Conservation (phyloP, 1,284 basidiomycete genomes). For the Sanghuangporus weigelae region DNA sequence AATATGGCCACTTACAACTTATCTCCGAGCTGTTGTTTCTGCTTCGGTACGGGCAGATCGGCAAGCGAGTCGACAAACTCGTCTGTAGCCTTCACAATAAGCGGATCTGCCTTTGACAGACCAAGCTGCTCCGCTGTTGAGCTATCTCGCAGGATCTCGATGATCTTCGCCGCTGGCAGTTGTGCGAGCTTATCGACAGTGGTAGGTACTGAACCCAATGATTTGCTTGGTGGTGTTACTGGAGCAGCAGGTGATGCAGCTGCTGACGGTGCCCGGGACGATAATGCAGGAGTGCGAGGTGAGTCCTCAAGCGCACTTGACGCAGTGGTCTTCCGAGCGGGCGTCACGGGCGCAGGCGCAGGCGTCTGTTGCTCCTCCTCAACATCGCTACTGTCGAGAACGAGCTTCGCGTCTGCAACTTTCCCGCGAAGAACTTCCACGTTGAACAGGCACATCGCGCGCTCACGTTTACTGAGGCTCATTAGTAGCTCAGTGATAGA, state of each 20-base stretch:
- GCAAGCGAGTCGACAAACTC: slow-evolving; percentile 70
- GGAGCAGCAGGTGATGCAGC: slow-evolving; percentile 57
- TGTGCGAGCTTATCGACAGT: slow-evolving; percentile 25
- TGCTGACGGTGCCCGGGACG: slow-evolving; percentile 65
- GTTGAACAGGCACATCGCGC: slow-evolving; percentile 88
- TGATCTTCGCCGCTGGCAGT: slow-evolving; percentile 56
- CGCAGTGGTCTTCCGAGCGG: slow-evolving; percentile 50
- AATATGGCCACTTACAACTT: slow-evolving; percentile 50
- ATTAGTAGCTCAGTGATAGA: slow-evolving; percentile 77
- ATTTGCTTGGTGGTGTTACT: slow-evolving; percentile 32
- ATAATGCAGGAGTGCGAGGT: slow-evolving; percentile 67
- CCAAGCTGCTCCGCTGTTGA: slow-evolving; percentile 55
- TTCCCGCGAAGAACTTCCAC: slow-evolving; percentile 73
- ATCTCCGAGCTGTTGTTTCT: slow-evolving; percentile 81
- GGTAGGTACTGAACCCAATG: slow-evolving; percentile 13
- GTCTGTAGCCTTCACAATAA: slow-evolving; percentile 66
- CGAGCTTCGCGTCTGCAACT: slow-evolving; percentile 75
- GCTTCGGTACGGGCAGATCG: slow-evolving; percentile 55
- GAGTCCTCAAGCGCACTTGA: slow-evolving; percentile 37
- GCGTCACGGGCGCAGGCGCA: slow-evolving; percentile 35
- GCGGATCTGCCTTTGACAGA: slow-evolving; percentile 63
- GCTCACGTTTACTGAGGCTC: slow-evolving; percentile 81
- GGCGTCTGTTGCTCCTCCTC: slow-evolving; percentile 36
- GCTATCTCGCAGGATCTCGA: slow-evolving; percentile 47
- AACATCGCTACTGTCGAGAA: slow-evolving; percentile 66